Evolutionary conservation across 129 eudicot species (phyloP), one percentile per base, ranked within the genome.

Genomic region (Ambrosia artemisiifolia): DNA sequence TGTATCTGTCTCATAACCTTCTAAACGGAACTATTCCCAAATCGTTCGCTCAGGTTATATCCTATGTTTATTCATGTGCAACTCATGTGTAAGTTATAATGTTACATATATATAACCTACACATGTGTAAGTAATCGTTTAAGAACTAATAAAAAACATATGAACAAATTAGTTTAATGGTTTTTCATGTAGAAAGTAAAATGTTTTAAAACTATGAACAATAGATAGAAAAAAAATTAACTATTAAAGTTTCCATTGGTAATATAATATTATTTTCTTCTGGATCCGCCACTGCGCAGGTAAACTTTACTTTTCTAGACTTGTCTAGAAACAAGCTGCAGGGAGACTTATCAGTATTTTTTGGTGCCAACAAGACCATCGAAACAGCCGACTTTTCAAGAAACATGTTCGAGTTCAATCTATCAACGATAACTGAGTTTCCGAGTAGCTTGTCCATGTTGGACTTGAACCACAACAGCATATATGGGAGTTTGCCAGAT

Each of bases 301-400:
- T 79, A 24, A 84, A 84, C 72, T 75, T 81, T 51, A 77, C 84
- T 1, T 3, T 49, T 47, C 10, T 87, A 17, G 85, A 84, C 7
- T 55, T 87, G 33, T 68, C 83, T 0, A 51, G 80, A 56, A 87
- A 87, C 82, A 63, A 49, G 80, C 65, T 87, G 2, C 59, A 60
- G 6, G 93, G 93, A 1, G 93, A 82, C 48, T 35, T 80, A 6
- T 84, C 87, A 12, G 75, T 84, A 53, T 73, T 87, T 60, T 87
- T 87, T 63, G 93, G 93, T 6, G 54, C 30, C 18, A 79, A 84
- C 50, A 87, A 87, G 82, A 75, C 75, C 0, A 63, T 82, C 9
- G 43, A 51, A 20, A 57, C 59, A 0, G 76, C 80, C 7, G 74
- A 68, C 34, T 79, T 87, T 30, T 75, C 88, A 5, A 75, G 85